Percentiles rank a stretch among this genome's conserved stretches.
Evolutionary conservation across 2,329 filamentous ascomycete species (phyloP).

Genomic region (Elsinoe fawcettii): DNA sequence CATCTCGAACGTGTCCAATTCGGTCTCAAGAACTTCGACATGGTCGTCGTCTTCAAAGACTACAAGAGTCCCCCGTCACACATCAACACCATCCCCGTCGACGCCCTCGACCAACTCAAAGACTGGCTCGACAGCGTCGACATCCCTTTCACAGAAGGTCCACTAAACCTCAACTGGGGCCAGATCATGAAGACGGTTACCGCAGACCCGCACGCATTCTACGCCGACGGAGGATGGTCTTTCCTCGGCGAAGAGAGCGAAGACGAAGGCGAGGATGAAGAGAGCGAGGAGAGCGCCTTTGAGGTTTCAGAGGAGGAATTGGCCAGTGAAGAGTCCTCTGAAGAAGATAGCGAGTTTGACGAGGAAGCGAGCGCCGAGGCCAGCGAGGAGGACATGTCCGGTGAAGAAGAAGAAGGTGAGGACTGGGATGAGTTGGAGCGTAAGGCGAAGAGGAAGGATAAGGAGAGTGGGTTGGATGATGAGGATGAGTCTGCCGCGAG

Average conservation of each 20-base stretch:
- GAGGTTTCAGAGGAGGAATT: slow-evolving; percentile 83
- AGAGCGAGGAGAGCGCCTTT: slow-evolving; percentile 84
- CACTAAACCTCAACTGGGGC: slow-evolving; percentile 95
- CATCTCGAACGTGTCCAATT: slow-evolving; percentile 94
- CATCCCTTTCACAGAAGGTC: slow-evolving; percentile 88
- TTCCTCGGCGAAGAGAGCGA: slow-evolving; percentile 86
- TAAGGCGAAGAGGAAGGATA: slow-evolving; percentile 63
- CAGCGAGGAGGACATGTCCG: slow-evolving; percentile 56
- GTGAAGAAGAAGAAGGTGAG: slow-evolving; percentile 63
- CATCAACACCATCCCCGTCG: slow-evolving; percentile 96
- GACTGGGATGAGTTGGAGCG: slow-evolving; percentile 93
- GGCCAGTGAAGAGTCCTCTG: slow-evolving; percentile 66
- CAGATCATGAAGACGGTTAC: slow-evolving; percentile 99
- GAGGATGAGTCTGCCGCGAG: slow-evolving; percentile 57
- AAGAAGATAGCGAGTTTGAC: slow-evolving; percentile 89
- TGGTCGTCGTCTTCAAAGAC: slow-evolving; percentile 98
- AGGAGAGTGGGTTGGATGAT: slow-evolving; percentile 46
- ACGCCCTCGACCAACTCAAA: slow-evolving; percentile 89
- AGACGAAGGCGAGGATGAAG: slow-evolving; percentile 66
- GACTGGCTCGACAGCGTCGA: slow-evolving; percentile 96
- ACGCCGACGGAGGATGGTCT: slow-evolving; percentile 87
- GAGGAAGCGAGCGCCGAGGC: slow-evolving; percentile 80
- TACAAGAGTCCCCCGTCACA: slow-evolving; percentile 84
- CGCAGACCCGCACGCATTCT: slow-evolving; percentile 89
- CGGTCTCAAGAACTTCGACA: slow-evolving; percentile 96